Evolutionary conservation across 2,329 filamentous ascomycete genomes (phyloP).

Genomic region (Gaeumannomyces tritici): DNA sequence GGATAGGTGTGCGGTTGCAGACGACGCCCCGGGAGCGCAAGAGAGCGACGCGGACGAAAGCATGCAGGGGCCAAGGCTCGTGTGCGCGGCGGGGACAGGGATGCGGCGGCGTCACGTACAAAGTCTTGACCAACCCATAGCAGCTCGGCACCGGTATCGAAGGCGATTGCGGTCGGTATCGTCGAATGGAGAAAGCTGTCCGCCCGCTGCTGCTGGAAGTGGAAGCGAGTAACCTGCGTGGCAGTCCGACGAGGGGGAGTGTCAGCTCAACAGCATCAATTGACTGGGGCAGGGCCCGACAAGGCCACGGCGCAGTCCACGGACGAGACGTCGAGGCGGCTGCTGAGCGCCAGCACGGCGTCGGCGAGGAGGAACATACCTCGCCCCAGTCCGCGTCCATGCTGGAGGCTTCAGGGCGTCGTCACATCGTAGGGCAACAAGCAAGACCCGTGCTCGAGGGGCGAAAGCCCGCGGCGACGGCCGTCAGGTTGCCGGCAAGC

Average conservation of each 20-base stretch:
- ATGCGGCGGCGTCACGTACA: slow-evolving; percentile 38
- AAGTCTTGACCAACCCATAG: slow-evolving; percentile 90
- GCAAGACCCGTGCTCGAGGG: neutral
- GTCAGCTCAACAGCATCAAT: neutral
- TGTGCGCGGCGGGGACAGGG: neutral
- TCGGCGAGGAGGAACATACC: neutral
- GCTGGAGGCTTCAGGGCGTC: neutral
- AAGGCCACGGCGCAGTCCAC: neutral
- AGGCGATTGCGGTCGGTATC: slow-evolving; percentile 46
- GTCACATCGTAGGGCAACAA: neutral
- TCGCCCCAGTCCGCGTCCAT: slow-evolving; percentile 8
- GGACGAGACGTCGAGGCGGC: neutral
- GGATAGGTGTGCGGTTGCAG: neutral
- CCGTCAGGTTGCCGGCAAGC: neutral
- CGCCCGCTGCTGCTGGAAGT: neutral
- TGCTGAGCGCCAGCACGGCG: neutral
- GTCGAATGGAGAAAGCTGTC: neutral
- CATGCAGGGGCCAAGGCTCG: neutral
- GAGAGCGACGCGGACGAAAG: neutral
- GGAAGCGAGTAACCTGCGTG: neutral
- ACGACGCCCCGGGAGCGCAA: too few species aligned
- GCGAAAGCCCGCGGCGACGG: neutral
- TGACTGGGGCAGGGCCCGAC: neutral
- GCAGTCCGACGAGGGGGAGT: neutral
- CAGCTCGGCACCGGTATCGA: slow-evolving; percentile 82